Base-by-base conservation (phyloP, 768 basidiomycete genomes). In the Tylopilus intermedius region DNA sequence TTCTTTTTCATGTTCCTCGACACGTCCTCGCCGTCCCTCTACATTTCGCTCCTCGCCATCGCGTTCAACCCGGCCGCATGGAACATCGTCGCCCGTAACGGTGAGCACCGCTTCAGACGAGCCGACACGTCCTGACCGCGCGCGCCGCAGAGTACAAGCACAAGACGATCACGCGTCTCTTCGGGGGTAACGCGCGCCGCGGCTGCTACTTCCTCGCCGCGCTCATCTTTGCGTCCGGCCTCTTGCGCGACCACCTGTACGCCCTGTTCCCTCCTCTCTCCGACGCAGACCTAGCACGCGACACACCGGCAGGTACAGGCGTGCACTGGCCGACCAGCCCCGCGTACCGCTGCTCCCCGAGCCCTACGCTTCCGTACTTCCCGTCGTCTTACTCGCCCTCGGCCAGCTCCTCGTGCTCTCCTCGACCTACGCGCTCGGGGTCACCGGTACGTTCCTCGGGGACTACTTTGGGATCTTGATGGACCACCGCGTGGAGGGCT, bases 21-120 rank as follows among this genome's bases (percentile, higher is more conserved):
- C 71, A 63, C 78, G 27, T 79, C 75, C 29, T 79, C 90, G 61
- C 64, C 71, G 6, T 89, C 89, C 21, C 67, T 97, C 38, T 78
- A 77, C 62, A 48, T 88, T 15, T 81, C 82, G 0, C 56, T 93
- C n/a, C 70, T 79, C 4, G 69, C 86, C 53, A 90, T 95, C 45
- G 64, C 82, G 2, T 97, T 97, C 75, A 97, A 97, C 62, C 95
- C 95, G 0, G 83, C 84, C 1, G 93, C 87, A 53, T 99, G 95
- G 95, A 99, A 99, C 70, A 83, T 93, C 56, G 83, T 94, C 27
- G 95, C 95, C 24, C 85, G 84, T 51, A 92, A 94, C 73, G 93
- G 93, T 93, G 57, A 45, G 82, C 72, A 18, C 24, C 7, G 2
- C 6, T 8, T 30, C 40, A 8, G 18, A 40, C n/a, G 27, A 11